phyloP scores from a whole-genome alignment of 2,329 filamentous ascomycete genomes.

The Ophiocordyceps australis region DNA sequence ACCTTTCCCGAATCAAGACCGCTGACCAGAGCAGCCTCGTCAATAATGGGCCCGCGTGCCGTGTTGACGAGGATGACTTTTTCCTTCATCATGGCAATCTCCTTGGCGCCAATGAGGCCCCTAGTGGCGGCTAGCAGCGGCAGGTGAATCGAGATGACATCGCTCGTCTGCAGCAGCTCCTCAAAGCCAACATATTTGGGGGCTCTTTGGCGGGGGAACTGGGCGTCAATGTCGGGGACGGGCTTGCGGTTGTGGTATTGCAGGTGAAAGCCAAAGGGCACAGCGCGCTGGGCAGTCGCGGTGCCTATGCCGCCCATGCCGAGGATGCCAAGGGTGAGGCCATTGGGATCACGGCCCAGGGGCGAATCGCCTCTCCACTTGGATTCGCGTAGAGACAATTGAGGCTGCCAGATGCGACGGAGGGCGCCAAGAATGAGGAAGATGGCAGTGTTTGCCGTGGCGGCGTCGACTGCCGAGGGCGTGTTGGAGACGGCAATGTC shows the following conservation, averaged over 20 bases:
- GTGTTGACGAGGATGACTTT: slow-evolving; percentile 39
- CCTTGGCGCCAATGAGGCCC: slow-evolving; percentile 29
- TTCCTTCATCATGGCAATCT: slow-evolving; percentile 35
- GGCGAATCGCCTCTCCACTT: slow-evolving; percentile 34
- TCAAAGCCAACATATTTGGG: slow-evolving; percentile 30
- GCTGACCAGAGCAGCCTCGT: slow-evolving; percentile 33
- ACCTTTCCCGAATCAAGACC: slow-evolving; percentile 34
- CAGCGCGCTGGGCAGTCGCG: slow-evolving; percentile 25
- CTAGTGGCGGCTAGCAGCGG: slow-evolving; percentile 29
- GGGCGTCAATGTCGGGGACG: slow-evolving; percentile 20
- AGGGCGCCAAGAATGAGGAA: slow-evolving; percentile 55
- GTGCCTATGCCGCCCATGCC: slow-evolving; percentile 42
- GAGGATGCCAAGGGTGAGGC: slow-evolving; percentile 40
- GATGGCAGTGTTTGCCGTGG: slow-evolving; percentile 53
- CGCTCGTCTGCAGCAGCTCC: slow-evolving; percentile 29
- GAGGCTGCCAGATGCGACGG: slow-evolving; percentile 42
- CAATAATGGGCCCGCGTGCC: slow-evolving; percentile 34
- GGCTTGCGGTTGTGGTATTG: slow-evolving; percentile 35
- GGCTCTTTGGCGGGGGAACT: slow-evolving; percentile 8
- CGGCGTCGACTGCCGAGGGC: slow-evolving; percentile 47
- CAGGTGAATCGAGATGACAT: slow-evolving; percentile 35
- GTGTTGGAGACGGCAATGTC: slow-evolving; percentile 46
- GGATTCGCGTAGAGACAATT: slow-evolving; percentile 36
- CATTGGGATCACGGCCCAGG: slow-evolving; percentile 47
- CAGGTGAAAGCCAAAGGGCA: slow-evolving; percentile 36